Conservation (phyloP, 495 filamentous ascomycete species). For the Apiosordaria backusii region DNA sequence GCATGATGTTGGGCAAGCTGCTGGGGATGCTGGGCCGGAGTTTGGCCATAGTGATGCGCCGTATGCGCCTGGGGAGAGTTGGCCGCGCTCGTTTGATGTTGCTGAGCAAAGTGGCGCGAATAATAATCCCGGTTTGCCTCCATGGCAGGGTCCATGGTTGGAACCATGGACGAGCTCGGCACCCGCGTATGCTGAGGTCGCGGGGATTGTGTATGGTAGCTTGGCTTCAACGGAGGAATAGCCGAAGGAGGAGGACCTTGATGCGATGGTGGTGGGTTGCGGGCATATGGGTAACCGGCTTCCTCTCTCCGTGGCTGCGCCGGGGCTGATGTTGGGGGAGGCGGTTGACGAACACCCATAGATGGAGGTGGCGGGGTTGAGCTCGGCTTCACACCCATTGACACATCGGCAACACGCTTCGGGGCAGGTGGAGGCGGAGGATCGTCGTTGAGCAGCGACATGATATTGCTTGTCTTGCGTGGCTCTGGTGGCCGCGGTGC, state of each 20-base stretch:
- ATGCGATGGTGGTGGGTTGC: slow-evolving; percentile 24
- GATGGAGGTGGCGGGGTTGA: slow-evolving; percentile 45
- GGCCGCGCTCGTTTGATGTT: slow-evolving; percentile 33
- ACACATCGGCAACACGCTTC: slow-evolving; percentile 42
- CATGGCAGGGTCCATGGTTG: slow-evolving; percentile 31
- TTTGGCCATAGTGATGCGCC: slow-evolving; percentile 39
- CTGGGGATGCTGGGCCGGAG: slow-evolving; percentile 23
- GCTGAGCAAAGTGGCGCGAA: slow-evolving; percentile 33
- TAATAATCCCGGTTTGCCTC: slow-evolving; percentile 41
- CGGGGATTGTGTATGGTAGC: slow-evolving; percentile 41
- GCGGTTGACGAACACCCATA: slow-evolving; percentile 36
- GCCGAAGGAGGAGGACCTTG: slow-evolving; percentile 35
- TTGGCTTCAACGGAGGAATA: slow-evolving; percentile 49
- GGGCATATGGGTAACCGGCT: slow-evolving; percentile 34
- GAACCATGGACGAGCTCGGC: slow-evolving; percentile 32
- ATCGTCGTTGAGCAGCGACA: slow-evolving; percentile 50
- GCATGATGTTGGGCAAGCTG: slow-evolving; percentile 25
- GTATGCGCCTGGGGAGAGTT: slow-evolving; percentile 43
- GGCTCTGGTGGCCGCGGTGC: slow-evolving; percentile 35
- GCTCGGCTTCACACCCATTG: slow-evolving; percentile 33
- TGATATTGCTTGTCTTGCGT: slow-evolving; percentile 46
- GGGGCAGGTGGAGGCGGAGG: slow-evolving; percentile 36
- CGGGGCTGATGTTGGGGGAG: slow-evolving; percentile 31
- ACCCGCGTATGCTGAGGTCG: slow-evolving; percentile 37
- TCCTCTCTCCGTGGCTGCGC: slow-evolving; percentile 37